Conservation (phyloP, 192 early-diverging fungal genomes). For the Coemansia sp. region DNA sequence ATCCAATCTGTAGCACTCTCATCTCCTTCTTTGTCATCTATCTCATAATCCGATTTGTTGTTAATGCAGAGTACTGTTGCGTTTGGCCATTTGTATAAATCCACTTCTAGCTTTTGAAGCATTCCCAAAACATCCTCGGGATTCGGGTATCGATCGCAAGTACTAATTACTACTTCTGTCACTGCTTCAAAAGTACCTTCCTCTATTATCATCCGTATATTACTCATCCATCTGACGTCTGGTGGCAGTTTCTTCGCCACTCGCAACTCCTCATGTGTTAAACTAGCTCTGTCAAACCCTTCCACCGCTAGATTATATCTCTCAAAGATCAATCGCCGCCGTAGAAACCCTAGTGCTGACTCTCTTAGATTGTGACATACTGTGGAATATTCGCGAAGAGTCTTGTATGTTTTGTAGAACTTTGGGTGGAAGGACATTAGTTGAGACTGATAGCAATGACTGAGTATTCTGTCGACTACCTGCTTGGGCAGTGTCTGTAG, state of each 20-base stretch:
- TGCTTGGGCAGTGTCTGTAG: constrained; percentile 36
- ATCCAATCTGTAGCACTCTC: constrained; percentile 25
- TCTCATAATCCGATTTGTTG: constrained; percentile 29
- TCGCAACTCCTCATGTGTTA: constrained; percentile 20
- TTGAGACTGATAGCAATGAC: constrained; percentile 16
- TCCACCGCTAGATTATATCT: constrained; percentile 27
- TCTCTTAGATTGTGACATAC: constrained; percentile 23
- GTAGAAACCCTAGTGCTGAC: constrained; percentile 14
- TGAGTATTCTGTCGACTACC: constrained; percentile 28
- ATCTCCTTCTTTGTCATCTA: constrained; percentile 19
- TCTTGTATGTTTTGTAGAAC: constrained; percentile 18
- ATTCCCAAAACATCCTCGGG: constrained; percentile 26
- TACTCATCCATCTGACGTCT: constrained; percentile 22
- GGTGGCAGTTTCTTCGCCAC: constrained; percentile 22
- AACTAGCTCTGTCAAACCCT: constrained; percentile 10
- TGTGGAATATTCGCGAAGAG: constrained; percentile 13
- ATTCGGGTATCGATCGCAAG: constrained; percentile 24
- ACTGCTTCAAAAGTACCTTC: neutral
- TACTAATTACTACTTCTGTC: constrained; percentile 17
- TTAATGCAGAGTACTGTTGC: constrained; percentile 14
- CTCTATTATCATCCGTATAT: constrained; percentile 6
- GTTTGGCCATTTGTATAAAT: constrained; percentile 13
- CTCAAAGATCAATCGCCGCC: constrained; percentile 31
- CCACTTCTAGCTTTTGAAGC: constrained; percentile 16
- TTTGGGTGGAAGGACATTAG: constrained; percentile 16